Base-by-base conservation (phyloP, 1,284 basidiomycete species). In the Rhodofomes roseus region DNA sequence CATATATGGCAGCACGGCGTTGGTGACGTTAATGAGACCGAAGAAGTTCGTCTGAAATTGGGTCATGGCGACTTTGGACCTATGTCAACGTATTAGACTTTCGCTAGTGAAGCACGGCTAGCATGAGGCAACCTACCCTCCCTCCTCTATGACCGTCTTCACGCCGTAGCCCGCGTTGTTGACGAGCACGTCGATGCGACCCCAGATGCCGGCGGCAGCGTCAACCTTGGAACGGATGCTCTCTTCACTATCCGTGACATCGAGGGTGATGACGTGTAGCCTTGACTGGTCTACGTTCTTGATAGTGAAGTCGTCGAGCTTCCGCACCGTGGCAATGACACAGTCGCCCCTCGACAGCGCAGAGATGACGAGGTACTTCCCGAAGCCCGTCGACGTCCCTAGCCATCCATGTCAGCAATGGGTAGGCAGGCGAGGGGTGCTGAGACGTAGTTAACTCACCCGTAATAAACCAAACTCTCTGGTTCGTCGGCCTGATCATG, bases 381-480 rank as follows among this genome's bases (percentile, higher is more conserved):
- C 85, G 60, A 86, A 81, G 31, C 85, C 85, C 22, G 83, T 82
- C 2, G 83, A 82, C 22, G 82, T 81, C 36, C 84, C 84, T 84
- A 58, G 39, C 14, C 12, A 14, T 7, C 12, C 12, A 18, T 27
- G 29, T 9, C 9, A 36, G 4, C 23, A 20, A 14, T 34, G 31
- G 36, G 50, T 14, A 52, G n/a, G 18, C 11, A 34, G 8, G 20
- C 48, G 34, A 4, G 12, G 27, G 20, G 4, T 23, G 43, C 25
- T 36, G 31, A 6, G 8, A 11, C 48, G 29, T 5, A 14, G 48
- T 4, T 12, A 7, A 44, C 43, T 22, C n/a, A 52, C 50, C 50
- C 7, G 50, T 52, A n/a, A 52, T 52, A 25, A 52, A 52, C 50
- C 50, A 52, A 18, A 52, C 50, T 31, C n/a, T 31, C 31, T 52